Evolutionary conservation across 2,329 filamentous ascomycete genomes (phyloP).

Genomic region (Aureobasidium sp.): DNA sequence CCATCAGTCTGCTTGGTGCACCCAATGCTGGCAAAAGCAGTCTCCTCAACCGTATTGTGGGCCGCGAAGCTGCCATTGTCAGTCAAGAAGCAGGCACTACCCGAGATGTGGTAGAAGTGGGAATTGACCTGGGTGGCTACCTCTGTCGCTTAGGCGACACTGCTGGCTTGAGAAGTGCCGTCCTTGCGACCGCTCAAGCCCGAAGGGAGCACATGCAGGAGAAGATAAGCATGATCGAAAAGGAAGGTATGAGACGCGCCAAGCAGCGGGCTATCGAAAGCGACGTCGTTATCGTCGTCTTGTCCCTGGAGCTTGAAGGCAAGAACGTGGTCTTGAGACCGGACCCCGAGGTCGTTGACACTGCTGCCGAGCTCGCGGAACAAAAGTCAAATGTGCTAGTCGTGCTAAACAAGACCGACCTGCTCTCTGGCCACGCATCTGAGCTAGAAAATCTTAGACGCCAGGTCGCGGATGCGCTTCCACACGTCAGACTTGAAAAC

Average conservation of each 20-base stretch:
- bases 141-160: conserved; percentile 93
- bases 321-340: conserved; percentile 19
- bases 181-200: neutral
- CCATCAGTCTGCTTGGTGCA: conserved; percentile 76
- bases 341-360: conserved; percentile 49
- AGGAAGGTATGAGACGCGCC: conserved; percentile 83
- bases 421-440: conserved; percentile 17
- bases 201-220: conserved; percentile 2
- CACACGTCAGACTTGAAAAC: conserved; percentile 33
- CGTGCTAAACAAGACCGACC: conserved; percentile 54
- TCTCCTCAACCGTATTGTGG: conserved; percentile 80
- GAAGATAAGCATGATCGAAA: conserved; percentile 64
- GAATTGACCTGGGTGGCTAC: conserved; percentile 80
- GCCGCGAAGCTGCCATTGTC: conserved; percentile 89
- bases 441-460: conserved; percentile 8
- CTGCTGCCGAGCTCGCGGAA: conserved; percentile 41
- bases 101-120: conserved; percentile 84
- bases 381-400: conserved; percentile 47
- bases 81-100: conserved; percentile 90
- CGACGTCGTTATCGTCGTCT: conserved; percentile 74
- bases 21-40: conserved; percentile 96
- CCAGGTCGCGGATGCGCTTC: conserved; percentile 32
- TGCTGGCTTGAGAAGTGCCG: conserved; percentile 63
- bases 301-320: conserved; percentile 55
- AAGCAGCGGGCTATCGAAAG: conserved; percentile 72